Conservation (phyloP, 2,329 filamentous ascomycete species). For the Botryosphaeria agaves region DNA sequence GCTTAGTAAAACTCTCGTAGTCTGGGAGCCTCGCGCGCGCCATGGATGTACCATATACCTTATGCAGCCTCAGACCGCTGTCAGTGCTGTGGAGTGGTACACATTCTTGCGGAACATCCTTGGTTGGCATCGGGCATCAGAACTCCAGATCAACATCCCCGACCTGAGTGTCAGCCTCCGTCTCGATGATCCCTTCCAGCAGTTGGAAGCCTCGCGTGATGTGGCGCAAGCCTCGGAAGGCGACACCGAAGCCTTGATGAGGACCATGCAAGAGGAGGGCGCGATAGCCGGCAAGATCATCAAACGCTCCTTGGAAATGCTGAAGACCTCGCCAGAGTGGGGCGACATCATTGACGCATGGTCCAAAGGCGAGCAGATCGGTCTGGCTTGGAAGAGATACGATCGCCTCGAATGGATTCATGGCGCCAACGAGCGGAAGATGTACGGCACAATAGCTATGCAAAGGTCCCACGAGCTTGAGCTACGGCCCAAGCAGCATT, state of each 20-base stretch:
- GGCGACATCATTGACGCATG: slow-evolving; percentile 40
- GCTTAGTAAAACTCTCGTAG: slow-evolving; percentile 48
- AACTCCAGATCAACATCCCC: slow-evolving; percentile 43
- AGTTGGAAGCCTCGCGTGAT: slow-evolving; percentile 26
- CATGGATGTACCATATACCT: slow-evolving; percentile 42
- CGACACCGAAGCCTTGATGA: slow-evolving; percentile 25
- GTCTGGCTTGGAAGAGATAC: slow-evolving; percentile 51
- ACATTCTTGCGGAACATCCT: slow-evolving; percentile 44
- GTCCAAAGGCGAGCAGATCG: slow-evolving; percentile 40
- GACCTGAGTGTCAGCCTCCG: slow-evolving; percentile 42
- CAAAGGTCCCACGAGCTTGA: slow-evolving; percentile 48
- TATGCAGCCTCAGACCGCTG: slow-evolving; percentile 41
- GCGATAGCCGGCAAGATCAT: slow-evolving; percentile 40
- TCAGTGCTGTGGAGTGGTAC: slow-evolving; percentile 50
- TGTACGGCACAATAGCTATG: slow-evolving; percentile 55
- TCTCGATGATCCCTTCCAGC: slow-evolving; percentile 41
- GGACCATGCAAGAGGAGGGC: slow-evolving; percentile 32
- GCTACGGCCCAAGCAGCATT: slow-evolving; percentile 46
- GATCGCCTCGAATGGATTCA: slow-evolving; percentile 52
- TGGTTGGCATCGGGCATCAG: slow-evolving; percentile 38
- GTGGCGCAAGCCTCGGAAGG: slow-evolving; percentile 24
- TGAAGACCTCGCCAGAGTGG: slow-evolving; percentile 40
- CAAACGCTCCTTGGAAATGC: slow-evolving; percentile 38
- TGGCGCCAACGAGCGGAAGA: slow-evolving; percentile 46
- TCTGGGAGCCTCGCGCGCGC: slow-evolving; percentile 39